Conservation (phyloP, 2,329 filamentous ascomycete species). For the Ascosphaera apis region DNA sequence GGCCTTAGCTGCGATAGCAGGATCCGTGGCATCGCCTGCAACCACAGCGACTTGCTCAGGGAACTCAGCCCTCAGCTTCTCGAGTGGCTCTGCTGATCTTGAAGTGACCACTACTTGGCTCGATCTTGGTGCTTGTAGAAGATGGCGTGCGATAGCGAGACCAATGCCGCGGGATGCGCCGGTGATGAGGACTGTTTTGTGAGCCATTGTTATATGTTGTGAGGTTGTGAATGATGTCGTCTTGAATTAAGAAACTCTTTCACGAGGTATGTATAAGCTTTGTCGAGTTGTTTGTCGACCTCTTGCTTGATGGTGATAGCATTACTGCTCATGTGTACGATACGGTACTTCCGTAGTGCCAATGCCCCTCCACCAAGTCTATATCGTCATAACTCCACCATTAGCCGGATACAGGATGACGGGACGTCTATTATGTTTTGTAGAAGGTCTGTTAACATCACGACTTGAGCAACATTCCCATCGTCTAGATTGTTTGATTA, state of each 20-base stretch:
- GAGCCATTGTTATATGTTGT: conserved; percentile 16
- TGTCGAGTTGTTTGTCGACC: no score
- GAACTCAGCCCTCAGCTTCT: conserved; percentile 30
- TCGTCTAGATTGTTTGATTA: no score
- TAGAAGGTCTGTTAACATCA: no score
- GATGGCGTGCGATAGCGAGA: conserved; percentile 34
- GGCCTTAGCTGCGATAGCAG: conserved; percentile 32
- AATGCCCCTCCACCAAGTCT: no score
- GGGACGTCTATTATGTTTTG: no score
- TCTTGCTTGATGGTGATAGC: no score
- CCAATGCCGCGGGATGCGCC: conserved; percentile 38
- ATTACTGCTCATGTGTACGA: no score
- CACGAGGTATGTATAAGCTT: background rate
- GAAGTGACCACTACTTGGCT: conserved; percentile 36
- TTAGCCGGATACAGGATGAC: no score
- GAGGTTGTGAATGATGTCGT: background rate
- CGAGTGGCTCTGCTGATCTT: conserved; percentile 30
- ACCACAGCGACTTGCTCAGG: conserved; percentile 31
- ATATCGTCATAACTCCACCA: no score
- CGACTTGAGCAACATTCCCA: no score
- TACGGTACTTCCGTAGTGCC: no score
- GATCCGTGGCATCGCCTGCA: conserved; percentile 33
- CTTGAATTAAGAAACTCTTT: background rate
- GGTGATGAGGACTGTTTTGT: conserved; percentile 48
- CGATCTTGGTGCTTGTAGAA: conserved; percentile 26